phyloP scores from a whole-genome alignment of 2,329 filamentous ascomycete species.

The Ascochyta pisi region DNA sequence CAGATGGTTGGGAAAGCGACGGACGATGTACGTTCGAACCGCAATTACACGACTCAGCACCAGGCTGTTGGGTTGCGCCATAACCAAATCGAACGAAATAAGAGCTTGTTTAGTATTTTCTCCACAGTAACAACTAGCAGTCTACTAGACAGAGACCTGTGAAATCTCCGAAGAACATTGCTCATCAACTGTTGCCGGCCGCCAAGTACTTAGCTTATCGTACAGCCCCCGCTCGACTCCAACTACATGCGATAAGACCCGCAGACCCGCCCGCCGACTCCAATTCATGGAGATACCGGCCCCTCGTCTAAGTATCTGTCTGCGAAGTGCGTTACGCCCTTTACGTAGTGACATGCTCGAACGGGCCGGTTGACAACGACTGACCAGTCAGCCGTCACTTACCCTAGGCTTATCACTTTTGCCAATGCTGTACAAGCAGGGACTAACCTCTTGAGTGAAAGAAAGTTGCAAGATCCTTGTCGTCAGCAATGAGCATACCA shows the following conservation, averaged over 20 bases:
- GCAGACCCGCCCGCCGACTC: neutral
- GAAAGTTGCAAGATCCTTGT: slow-evolving; percentile 1
- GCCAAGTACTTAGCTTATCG: slow-evolving; percentile 11
- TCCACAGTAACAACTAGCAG: slow-evolving; percentile 1
- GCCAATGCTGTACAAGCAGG: neutral
- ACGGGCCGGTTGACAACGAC: neutral
- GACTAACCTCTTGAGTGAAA: slow-evolving; percentile 1
- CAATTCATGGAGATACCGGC: slow-evolving; percentile 9
- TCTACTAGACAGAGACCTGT: neutral
- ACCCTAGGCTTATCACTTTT: slow-evolving; percentile 12
- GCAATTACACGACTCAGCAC: neutral
- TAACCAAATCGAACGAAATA: neutral
- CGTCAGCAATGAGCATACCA: neutral
- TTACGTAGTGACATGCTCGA: slow-evolving; percentile 19
- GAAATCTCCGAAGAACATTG: neutral
- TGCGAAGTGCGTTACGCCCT: slow-evolving; percentile 4
- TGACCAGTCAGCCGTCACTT: slow-evolving; percentile 9
- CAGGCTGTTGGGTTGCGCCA: neutral
- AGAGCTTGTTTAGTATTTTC: neutral
- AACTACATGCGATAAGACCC: slow-evolving; percentile 13
- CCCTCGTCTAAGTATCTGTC: neutral
- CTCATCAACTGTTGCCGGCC: neutral
- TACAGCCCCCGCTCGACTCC: slow-evolving; percentile 5
- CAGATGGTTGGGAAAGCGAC: neutral
- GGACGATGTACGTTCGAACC: neutral